A percentile compares a stretch with the other conserved stretches of the same genome.
phyloP scores from a whole-genome alignment of 1,139 yeast species.

The Yamadazyma triangularis region DNA sequence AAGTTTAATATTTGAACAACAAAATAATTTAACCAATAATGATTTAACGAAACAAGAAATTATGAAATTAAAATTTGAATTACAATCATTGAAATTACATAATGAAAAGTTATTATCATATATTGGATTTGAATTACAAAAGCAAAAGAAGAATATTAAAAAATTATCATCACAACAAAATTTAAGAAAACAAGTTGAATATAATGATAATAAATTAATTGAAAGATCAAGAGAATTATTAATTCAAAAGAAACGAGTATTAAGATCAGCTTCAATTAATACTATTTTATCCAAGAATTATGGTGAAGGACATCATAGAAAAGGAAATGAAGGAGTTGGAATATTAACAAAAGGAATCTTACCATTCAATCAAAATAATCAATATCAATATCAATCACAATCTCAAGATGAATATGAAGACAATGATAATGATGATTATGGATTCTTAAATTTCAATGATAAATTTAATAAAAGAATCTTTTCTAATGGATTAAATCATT shows the following conservation, averaged over 20 bases:
- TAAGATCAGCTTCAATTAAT: conserved; percentile 43
- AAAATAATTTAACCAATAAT: conserved; percentile 19
- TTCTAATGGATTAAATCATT: conserved; percentile 25
- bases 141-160: conserved; percentile 41
- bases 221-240: conserved; percentile 38
- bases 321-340: conserved; percentile 3
- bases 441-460: conserved; percentile 29
- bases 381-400: conserved; percentile 1
- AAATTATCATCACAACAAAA: conserved; percentile 36
- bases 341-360: conserved; percentile 19
- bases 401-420: conserved; percentile 7
- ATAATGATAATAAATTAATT: conserved; percentile 52
- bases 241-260: conserved; percentile 41
- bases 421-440: conserved; percentile 33
- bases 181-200: conserved; percentile 30
- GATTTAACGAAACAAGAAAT: conserved; percentile 47
- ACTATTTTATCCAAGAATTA: conserved; percentile 33
- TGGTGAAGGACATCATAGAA: conserved; percentile 12
- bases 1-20: conserved; percentile 27
- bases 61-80: conserved; percentile 49
- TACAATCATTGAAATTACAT: conserved; percentile 50
- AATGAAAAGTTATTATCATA: conserved; percentile 54
- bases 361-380: conserved; percentile 2
- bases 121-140: conserved; percentile 54
- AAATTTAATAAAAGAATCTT: conserved; percentile 26